Base-by-base conservation (phyloP, 768 basidiomycete species). In the Steccherinum ochraceum region DNA sequence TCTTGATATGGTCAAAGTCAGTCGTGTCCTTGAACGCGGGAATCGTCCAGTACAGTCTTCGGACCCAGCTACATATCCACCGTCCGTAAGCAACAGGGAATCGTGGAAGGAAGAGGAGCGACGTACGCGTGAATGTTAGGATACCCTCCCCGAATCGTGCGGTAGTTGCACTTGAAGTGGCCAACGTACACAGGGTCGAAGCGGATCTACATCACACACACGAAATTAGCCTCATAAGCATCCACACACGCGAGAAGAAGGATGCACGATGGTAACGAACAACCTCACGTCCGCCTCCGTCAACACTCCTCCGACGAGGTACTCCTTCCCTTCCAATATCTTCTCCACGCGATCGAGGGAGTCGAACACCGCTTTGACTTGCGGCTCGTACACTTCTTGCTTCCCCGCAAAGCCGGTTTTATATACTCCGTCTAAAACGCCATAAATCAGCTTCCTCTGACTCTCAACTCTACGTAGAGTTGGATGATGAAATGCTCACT, bases 161-260 rank as follows among this genome's bases (percentile, higher is more conserved):
- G 82, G 56, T 91, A 64, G 73, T 95, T 93, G 71, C 92, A 94
- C 60, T 97, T 97, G 79, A 98, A 98, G 64, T 93, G 90, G 0
- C 85, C 81, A 44, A 86, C 78, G 67, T 98, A 97, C 13, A 87
- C 94, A 1, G 85, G 83, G 59, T 95, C 93, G 68, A 93, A 94
- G 27, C 92, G 89, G 54, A 91, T 71, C 87, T 90, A 51, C 49
- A 2, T 25, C 45, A 12, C 26, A 24, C 12, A 39, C 21, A 40
- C n/a, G 20, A 2, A 2, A 45, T 48, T 20, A 46, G 46, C n/a
- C 24, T 20, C 2, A 24, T 5, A 41, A 41, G 13, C 12, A 24
- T 18, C 13, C 18, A 3, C 24, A 13, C 3, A n/a, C 30, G 26
- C 16, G 13, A 24, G 20, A 12, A 11, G 30, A 10, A 3, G 50